These are phyloP conservation scores for Puccinellia tenuiflora DNA, from an alignment of 176 grass and related monocot genomes.

Conservation along the genomic window DNA sequence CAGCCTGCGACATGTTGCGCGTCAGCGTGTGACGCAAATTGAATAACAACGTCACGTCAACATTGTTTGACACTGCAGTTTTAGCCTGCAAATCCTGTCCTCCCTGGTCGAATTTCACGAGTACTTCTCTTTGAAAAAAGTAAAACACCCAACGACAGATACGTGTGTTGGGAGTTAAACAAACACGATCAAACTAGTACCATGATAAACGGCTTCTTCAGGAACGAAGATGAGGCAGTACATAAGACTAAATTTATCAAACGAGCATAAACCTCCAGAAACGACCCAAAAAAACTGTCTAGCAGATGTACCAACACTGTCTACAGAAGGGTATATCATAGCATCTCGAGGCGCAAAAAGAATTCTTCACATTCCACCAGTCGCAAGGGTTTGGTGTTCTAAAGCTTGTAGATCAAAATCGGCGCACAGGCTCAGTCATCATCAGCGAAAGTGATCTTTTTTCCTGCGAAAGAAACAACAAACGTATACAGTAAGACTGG, in stretches of 20 bases:
- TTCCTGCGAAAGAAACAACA: slow-evolving; percentile 29
- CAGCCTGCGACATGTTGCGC: no score
- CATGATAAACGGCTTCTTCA: no score
- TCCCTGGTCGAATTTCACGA: no score
- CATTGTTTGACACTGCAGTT: no score
- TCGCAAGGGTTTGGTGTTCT: not conserved
- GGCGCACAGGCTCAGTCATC: slow-evolving; percentile 18
- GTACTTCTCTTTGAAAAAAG: no score
- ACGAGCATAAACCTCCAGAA: not conserved
- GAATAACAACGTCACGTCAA: no score
- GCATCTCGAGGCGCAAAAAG: not conserved
- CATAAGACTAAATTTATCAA: not conserved
- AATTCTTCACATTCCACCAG: not conserved
- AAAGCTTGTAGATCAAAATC: not conserved
- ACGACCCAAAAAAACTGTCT: not conserved
- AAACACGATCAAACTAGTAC: no score
- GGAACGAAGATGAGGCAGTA: no score
- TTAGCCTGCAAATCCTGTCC: no score
- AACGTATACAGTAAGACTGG: not conserved
- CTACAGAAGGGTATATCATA: not conserved
- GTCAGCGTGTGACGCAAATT: no score
- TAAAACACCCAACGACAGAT: no score
- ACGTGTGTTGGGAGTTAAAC: no score
- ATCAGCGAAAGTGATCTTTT: slow-evolving; percentile 45
- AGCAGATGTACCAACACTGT: not conserved